Evolutionary conservation across 164 flowering plant species (phyloP).

Genomic region (Piper longum): DNA sequence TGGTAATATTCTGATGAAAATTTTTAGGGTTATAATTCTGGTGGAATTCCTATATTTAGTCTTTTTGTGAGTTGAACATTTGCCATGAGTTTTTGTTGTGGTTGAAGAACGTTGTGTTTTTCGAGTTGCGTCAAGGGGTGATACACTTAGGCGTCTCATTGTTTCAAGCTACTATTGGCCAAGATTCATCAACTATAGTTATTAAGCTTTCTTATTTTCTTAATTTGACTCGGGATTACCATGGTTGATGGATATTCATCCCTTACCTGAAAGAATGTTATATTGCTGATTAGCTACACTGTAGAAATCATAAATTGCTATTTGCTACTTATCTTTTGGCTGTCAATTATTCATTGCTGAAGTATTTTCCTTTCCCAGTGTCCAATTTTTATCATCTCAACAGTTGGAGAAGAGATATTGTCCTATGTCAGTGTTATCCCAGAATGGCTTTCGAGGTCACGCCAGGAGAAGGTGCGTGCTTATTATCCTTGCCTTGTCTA

Average conservation of each 20-base stretch:
- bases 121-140: too few species aligned
- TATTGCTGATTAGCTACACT: background rate
- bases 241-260: background rate
- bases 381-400: slow-evolving; percentile 67
- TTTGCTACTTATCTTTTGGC: background rate
- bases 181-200: too few species aligned
- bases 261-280: background rate
- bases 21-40: too few species aligned
- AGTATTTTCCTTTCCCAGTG: slow-evolving; percentile 25
- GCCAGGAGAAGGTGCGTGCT: slow-evolving; percentile 52
- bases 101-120: too few species aligned
- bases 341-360: background rate
- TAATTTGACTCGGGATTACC: background rate
- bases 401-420: slow-evolving; percentile 65
- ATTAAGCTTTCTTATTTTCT: background rate
- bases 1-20: too few species aligned
- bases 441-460: slow-evolving; percentile 74
- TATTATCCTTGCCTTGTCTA: background rate
- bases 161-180: too few species aligned
- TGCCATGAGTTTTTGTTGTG: too few species aligned
- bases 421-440: slow-evolving; percentile 60
- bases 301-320: background rate
- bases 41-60: too few species aligned
- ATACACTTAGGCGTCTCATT: too few species aligned
- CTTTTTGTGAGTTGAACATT: too few species aligned